A percentile compares a stretch with the other conserved stretches of the same genome.
Evolutionary conservation across 768 basidiomycete species (phyloP).

Genomic region (Podaxis rugospora): DNA sequence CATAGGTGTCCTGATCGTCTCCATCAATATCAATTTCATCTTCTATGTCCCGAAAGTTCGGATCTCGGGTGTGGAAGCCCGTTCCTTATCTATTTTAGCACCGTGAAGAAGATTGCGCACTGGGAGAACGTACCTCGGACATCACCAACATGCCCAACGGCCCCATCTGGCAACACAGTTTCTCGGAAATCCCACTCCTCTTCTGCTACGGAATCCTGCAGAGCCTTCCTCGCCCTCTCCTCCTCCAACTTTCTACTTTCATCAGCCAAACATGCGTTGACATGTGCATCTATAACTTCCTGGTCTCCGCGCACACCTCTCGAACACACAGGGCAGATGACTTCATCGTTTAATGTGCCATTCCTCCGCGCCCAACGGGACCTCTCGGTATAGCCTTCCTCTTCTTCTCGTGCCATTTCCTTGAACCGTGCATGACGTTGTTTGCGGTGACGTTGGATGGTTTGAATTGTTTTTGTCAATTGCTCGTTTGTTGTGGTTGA

Average conservation of each 20-base stretch:
- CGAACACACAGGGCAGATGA: conserved; percentile 70
- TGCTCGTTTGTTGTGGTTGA: conserved; percentile 19
- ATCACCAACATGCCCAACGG: conserved; percentile 40
- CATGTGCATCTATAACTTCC: conserved; percentile 74
- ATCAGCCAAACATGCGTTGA: conserved; percentile 74
- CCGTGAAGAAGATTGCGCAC: conserved; percentile 10
- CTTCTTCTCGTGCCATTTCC: conserved; percentile 62
- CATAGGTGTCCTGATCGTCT: conserved; percentile 63
- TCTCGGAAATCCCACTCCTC: conserved; percentile 26
- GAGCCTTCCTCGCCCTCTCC: conserved; percentile 32
- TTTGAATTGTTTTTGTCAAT: conserved; percentile 50
- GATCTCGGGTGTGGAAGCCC: conserved; percentile 66
- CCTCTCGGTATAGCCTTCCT: conserved; percentile 31
- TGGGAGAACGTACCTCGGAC: conserved; percentile 35
- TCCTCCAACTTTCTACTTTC: conserved; percentile 41
- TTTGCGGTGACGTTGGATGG: conserved; percentile 67
- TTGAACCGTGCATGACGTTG: conserved; percentile 63
- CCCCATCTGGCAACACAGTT: conserved; percentile 19
- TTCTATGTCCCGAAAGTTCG: conserved; percentile 59
- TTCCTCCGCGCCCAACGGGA: conserved; percentile 25
- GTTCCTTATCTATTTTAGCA: conserved; percentile 37
- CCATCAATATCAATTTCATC: conserved; percentile 81
- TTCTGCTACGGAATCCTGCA: conserved; percentile 22
- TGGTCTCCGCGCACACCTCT: conserved; percentile 55
- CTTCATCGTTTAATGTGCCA: conserved; percentile 29